Evolutionary conservation across 345 rosid genomes (phyloP), one percentile per base, ranked within the genome.

Genomic region (Gossypium stocksii): DNA sequence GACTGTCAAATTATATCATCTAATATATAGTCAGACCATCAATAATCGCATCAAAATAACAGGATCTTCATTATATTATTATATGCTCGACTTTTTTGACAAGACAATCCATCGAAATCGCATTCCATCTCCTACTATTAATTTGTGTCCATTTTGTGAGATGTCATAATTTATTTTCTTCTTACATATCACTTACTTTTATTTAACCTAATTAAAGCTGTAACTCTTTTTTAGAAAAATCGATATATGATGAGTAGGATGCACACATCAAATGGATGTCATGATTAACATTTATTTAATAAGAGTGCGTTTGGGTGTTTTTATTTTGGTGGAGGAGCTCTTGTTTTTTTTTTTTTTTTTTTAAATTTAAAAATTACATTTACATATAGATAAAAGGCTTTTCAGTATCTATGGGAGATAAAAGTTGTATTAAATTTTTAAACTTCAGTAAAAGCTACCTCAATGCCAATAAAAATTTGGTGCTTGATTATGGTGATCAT

Each of bases 301-400:
- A 14, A 60, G 13, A 15, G 66, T 62, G 66, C 20, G 64, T 59
- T 59, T 62, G 17, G 66, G 45, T 62, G 17, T 62, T 62, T 62
- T 34, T 11, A 5, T 6, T 34, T 62, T 34, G 66, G 66, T 62
- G 66, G 45, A 62, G 66, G 20, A 62, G 66, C 45, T 60, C 43
- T 25, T 60, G 41, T 25, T 60, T 60, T 27, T 4, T 34, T 34
- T 4, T 34, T 34, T 2, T 29, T 29, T n/a, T n/a, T 0, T 0
- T 23, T 23, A 23, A 23, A 5, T 34, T 34, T 34, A 34, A 34
- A 34, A 34, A 1, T 34, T 34, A 34, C 41, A 34, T 34, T 34
- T 34, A 34, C 41, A 34, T 34, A 0, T 29, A 27, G 34, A 27
- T 27, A 27, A 27, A 27, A 27, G 34, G 34, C 38, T 34, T 34